These are phyloP conservation scores for Melanopsichium pennsylvanicum DNA, from an alignment of 1,284 basidiomycete genomes.

Conservation along the genomic window DNA sequence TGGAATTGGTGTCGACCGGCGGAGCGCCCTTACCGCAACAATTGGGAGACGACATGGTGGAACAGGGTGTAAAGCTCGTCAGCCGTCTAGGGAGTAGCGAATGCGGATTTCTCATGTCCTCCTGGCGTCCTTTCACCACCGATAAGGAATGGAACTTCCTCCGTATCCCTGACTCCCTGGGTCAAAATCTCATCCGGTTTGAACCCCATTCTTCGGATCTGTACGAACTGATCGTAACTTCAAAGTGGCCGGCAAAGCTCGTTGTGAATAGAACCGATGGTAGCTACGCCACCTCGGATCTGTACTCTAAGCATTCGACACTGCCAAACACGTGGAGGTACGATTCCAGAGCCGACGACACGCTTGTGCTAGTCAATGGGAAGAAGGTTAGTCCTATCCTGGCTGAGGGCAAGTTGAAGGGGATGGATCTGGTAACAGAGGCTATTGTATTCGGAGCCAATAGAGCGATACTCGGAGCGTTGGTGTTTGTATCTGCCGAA, in stretches of 20 bases:
- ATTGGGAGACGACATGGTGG: conserved; percentile 71
- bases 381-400: conserved; percentile 42
- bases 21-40: conserved; percentile 69
- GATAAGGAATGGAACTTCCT: conserved; percentile 75
- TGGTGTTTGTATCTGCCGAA: conserved; percentile 33
- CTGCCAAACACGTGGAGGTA: conserved; percentile 39
- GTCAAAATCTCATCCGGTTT: conserved; percentile 38
- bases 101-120: conserved; percentile 69
- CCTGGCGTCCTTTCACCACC: conserved; percentile 69
- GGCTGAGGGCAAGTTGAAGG: conserved; percentile 38
- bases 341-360: conserved; percentile 46
- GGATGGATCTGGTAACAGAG: conserved; percentile 21
- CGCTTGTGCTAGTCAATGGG: conserved; percentile 49
- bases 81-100: conserved; percentile 71
- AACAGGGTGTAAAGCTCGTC: conserved; percentile 70
- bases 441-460: conserved; percentile 55
- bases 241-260: conserved; percentile 52
- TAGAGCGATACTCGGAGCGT: conserved; percentile 47
- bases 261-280: conserved; percentile 46
- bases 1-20: conserved; percentile 71
- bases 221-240: conserved; percentile 44
- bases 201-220: conserved; percentile 15
- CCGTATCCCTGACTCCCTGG: conserved; percentile 64
- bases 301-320: conserved; percentile 24
- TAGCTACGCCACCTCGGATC: conserved; percentile 46